Evolutionary conservation across 495 filamentous ascomycete species (phyloP), one percentile per base, ranked within the genome.

Genomic region (Annulohypoxylon stygium): DNA sequence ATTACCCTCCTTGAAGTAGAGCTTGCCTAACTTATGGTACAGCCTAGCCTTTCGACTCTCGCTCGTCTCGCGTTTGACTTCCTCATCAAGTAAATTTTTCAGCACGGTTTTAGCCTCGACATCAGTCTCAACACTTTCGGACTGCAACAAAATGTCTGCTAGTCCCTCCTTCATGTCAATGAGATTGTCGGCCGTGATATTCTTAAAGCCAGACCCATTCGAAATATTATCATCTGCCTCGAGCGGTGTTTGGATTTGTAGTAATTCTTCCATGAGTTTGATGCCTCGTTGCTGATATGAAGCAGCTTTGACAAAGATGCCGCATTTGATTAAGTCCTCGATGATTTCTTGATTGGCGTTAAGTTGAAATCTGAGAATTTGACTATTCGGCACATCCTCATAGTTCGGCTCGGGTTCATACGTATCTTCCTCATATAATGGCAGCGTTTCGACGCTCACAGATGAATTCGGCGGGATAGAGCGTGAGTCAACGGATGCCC

Each of bases 11-110:
- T 23, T 64, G 37, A 65, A 65, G 41, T 75, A 69, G 14, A 78
- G 55, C 4, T 54, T 37, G 4, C 76, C 74, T 14, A 78, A 59
- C 57, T 76, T 76, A 39, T 78, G 74, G 39, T 75, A 71, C 39
- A 78, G 48, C 53, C 76, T 71, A 34, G 67, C 65, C 61, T 67
- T 16, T 4, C 76, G 67, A n/a, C 70, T 41, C 8, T 57, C 39
- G 20, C 50, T 61, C 3, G 10, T 45, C 26, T 68, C 47, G 4
- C 51, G 55, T 14, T 39, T 53, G 16, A 64, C 58, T 62, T 72
- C 69, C 18, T 47, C 41, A 8, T 65, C 30, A 14, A 78, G 48
- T 12, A 78, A 30, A 4, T 61, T 8, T 36, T 64, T 33, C 5
- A 78, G 47, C n/a, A 71, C 61, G 0, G 45, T 25, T 34, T 64